Base-by-base conservation (phyloP, 495 filamentous ascomycete species). In the Copromyces sp. region DNA sequence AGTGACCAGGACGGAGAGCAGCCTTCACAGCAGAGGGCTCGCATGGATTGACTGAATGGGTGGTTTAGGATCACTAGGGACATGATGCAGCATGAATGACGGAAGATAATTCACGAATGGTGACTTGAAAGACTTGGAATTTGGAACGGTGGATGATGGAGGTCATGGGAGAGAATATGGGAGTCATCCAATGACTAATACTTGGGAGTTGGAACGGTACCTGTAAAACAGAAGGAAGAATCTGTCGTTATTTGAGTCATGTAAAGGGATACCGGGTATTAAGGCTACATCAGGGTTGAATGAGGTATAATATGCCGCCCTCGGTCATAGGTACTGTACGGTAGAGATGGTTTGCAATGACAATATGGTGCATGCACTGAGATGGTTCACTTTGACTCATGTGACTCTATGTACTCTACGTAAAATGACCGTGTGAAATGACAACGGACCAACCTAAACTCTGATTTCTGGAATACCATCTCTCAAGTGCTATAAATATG, bases 1-100 rank as follows among this genome's bases (percentile, higher is more conserved):
- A 12, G 3, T 9, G 6, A 44, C 3, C 16, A 3, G 0, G 42
- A n/a, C 24, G 24, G 24, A 2, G 2, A 44, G 7, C 17, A 8
- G 7, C 17, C 17, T 3, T 2, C 3, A 0, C 42, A 44, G 42
- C 17, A 24, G 24, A 24, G 42, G 42, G 17, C 42, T n/a, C 42
- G 42, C 0, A 0, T 9, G 3, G 0, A 8, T 0, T 9, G 0
- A 8, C 0, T 9, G 0, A 3, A 2, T 3, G 16, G 5, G 24
- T n/a, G n/a, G n/a, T n/a, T n/a, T n/a, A 24, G 1, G 24, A 24
- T 24, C 24, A 24, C 0, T 24, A 8, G 2, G 17, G 6, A 44
- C 9, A n/a, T n/a, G 41, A 44, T 44, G 24, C 24, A 24, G 24
- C 24, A 24, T 24, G 24, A 1, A 24, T 24, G 24, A 24, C 24